Conservation (phyloP, 257 asterid genomes). For the Nyctanthes arbortristis region DNA sequence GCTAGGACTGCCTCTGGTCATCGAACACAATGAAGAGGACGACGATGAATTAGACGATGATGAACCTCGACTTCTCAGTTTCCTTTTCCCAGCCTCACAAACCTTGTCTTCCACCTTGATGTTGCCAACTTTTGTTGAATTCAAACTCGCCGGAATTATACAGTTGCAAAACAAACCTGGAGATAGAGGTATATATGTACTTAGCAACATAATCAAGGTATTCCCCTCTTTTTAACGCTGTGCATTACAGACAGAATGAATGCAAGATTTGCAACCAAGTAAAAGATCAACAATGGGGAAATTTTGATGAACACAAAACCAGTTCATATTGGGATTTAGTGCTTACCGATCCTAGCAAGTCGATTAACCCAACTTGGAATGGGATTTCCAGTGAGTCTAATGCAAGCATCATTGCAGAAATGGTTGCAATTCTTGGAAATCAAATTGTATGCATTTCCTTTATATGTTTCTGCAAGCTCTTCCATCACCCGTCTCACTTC, state of each 20-base stretch:
- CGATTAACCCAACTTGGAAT: constrained; percentile 80
- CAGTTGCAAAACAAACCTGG: constrained; percentile 76
- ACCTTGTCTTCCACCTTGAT: constrained; percentile 57
- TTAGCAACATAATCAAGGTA: not conserved
- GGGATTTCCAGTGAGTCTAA: constrained; percentile 47
- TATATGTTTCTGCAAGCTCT: constrained; percentile 46
- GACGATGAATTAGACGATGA: constrained; percentile 43
- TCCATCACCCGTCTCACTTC: constrained; percentile 57
- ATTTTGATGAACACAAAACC: no score
- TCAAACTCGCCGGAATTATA: constrained; percentile 66
- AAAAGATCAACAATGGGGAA: not conserved
- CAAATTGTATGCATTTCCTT: constrained; percentile 59
- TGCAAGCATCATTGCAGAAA: constrained; percentile 62
- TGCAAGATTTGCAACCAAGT: not conserved
- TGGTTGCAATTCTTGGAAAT: constrained; percentile 75
- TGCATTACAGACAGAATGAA: not conserved
- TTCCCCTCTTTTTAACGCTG: not conserved
- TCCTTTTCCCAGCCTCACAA: constrained; percentile 55
- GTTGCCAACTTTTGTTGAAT: constrained; percentile 57
- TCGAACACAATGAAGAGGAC: constrained; percentile 29
- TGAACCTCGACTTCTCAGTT: constrained; percentile 43
- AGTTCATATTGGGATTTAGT: no score
- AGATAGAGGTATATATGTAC: not conserved
- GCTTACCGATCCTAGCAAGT: constrained; percentile 62
- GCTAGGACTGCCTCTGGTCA: constrained; percentile 28